A percentile compares a stretch with the other conserved stretches of the same genome.
Conservation (phyloP, 1,139 yeast genomes). For the Debaryomyces coudertii region DNA sequence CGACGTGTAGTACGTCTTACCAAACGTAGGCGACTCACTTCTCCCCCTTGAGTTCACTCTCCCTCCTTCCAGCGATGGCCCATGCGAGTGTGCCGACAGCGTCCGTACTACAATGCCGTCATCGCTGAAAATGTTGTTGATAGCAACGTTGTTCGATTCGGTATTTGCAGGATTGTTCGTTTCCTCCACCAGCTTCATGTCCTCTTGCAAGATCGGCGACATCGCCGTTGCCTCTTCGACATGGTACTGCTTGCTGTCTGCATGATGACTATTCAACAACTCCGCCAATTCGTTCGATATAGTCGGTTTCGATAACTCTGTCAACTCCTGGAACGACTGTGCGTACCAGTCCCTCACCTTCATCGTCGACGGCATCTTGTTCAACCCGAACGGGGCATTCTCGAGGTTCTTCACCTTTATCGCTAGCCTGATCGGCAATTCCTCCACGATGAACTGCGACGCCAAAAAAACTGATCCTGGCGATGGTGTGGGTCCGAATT, state of each 20-base stretch:
- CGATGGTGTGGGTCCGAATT: conserved; percentile 77
- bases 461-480: conserved; percentile 84
- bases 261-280: conserved; percentile 28
- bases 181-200: conserved; percentile 19
- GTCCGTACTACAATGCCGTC: conserved; percentile 55
- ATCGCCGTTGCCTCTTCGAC: conserved; percentile 3
- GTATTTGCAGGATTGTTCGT: conserved; percentile 33
- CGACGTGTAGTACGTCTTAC: conserved; percentile 62
- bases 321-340: conserved; percentile 83
- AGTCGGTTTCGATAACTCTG: conserved; percentile 54
- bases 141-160: conserved; percentile 42
- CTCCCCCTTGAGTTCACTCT: conserved; percentile 6
- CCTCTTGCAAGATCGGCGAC: conserved; percentile 7
- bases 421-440: conserved; percentile 84
- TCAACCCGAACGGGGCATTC: conserved; percentile 74
- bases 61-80: not conserved
- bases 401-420: conserved; percentile 86
- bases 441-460: conserved; percentile 83
- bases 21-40: conserved; percentile 43
- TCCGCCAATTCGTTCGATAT: conserved; percentile 43
- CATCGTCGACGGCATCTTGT: conserved; percentile 71
- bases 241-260: not conserved
- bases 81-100: conserved; percentile 22
- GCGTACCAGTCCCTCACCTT: conserved; percentile 90
- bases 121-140: conserved; percentile 50